Conservation (phyloP, 257 asterid species). For the Scutellaria minor region DNA sequence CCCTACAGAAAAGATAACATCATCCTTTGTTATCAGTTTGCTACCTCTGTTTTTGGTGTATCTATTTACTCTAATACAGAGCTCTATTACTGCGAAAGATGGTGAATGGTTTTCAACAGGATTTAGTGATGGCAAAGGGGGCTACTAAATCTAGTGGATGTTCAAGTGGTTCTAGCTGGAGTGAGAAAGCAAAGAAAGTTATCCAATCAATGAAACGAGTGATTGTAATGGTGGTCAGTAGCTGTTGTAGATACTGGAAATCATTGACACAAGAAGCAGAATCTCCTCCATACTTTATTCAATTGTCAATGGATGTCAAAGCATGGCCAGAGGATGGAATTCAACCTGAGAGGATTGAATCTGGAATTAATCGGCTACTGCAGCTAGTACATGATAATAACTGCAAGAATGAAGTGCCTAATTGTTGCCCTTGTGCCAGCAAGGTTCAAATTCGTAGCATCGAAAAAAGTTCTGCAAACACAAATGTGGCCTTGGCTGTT, state of each 20-base stretch:
- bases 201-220: conserved; percentile 51
- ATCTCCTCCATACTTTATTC: conserved; percentile 98
- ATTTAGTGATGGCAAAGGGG: conserved; percentile 57
- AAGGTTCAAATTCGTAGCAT: conserved; percentile 94
- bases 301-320: conserved; percentile 88
- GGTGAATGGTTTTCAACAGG: conserved; percentile 90
- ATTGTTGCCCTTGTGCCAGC: conserved; percentile 76
- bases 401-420: conserved; percentile 67
- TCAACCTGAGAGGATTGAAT: conserved; percentile 97
- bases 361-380: conserved; percentile 82
- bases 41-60: conserved; percentile 92
- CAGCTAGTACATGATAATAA: conserved; percentile 70
- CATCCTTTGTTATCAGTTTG: conserved; percentile 86
- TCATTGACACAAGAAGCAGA: conserved; percentile 98
- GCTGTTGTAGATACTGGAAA: conserved; percentile 91
- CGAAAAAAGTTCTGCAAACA: conserved; percentile 70
- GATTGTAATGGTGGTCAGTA: conserved; percentile 49
- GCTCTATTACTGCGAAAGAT: conserved; percentile 97
- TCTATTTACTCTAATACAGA: conserved; percentile 88
- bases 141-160: conserved; percentile 43
- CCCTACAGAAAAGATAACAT: conserved; percentile 73
- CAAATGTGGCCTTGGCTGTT: conserved; percentile 77
- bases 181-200: conserved; percentile 56
- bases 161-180: conserved; percentile 57
- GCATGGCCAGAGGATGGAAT: conserved; percentile 98